Conservation (phyloP, 192 early-diverging fungal species). For the Mortierella alpina region DNA sequence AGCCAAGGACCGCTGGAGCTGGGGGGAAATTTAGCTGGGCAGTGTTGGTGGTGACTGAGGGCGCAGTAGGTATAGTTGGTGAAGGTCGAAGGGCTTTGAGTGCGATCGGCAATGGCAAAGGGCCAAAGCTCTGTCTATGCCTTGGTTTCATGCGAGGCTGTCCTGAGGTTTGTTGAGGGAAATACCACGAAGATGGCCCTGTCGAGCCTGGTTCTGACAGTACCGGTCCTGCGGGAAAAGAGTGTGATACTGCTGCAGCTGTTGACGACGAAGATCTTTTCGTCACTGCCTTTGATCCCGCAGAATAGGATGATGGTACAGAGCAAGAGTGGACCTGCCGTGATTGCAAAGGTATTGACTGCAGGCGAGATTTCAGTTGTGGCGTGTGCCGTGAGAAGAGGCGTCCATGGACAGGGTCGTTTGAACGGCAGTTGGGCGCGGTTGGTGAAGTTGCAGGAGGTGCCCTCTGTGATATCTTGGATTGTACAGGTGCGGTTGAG, state of each 20-base stretch:
- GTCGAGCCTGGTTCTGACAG: background rate
- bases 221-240: background rate
- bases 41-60: background rate
- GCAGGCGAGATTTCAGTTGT: background rate
- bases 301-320: background rate
- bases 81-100: constrained; percentile 13
- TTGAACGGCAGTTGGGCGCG: no score
- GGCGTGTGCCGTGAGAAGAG: no score
- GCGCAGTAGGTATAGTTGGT: background rate
- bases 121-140: background rate
- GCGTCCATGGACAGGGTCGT: no score
- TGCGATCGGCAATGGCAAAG: constrained; percentile 37
- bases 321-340: background rate
- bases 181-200: constrained; percentile 6
- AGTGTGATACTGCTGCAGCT: background rate
- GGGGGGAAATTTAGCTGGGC: constrained; percentile 22
- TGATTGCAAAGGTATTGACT: background rate
- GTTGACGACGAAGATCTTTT: background rate
- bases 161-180: constrained; percentile 5
- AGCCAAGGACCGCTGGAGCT: constrained; percentile 37
- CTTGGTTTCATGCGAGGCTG: background rate
- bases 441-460: background rate
- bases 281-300: background rate
- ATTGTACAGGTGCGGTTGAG: background rate
- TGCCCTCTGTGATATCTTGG: background rate